Conservation (phyloP, 345 rosid genomes). For the Ceriops decandra region DNA sequence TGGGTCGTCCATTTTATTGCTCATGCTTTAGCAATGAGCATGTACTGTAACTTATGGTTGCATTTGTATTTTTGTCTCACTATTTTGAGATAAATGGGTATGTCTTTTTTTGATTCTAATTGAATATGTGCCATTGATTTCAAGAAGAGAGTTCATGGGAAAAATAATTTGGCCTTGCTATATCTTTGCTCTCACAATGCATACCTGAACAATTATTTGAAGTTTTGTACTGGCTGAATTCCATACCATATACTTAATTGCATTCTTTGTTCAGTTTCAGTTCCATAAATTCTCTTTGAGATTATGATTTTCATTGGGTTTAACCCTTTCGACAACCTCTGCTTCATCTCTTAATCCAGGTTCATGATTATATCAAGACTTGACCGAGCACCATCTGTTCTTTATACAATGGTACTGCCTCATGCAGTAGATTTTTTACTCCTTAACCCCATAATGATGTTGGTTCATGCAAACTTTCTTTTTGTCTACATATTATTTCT, state of each 20-base stretch:
- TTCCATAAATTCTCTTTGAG: not conserved
- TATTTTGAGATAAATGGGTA: not conserved
- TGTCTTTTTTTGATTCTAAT: not conserved
- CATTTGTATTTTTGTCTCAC: not conserved
- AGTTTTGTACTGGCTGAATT: too few species aligned
- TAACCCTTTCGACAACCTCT: not conserved
- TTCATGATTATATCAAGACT: constrained; percentile 87
- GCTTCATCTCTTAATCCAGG: constrained; percentile 31
- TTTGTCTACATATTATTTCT: too few species aligned
- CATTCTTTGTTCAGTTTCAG: not conserved
- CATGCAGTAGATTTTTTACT: too few species aligned
- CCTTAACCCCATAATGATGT: too few species aligned
- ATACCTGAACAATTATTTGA: not conserved
- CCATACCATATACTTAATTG: too few species aligned
- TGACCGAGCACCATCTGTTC: constrained; percentile 69
- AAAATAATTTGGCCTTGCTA: not conserved
- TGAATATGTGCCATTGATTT: not conserved
- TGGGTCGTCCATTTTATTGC: not conserved
- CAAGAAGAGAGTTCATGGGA: not conserved
- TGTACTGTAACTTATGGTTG: too few species aligned
- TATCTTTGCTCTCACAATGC: not conserved
- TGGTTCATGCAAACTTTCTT: too few species aligned
- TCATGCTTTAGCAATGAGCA: not conserved
- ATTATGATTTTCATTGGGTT: not conserved
- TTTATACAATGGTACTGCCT: constrained; percentile 68